Evolutionary conservation across 2,329 filamentous ascomycete species (phyloP), one percentile per base, ranked within the genome.

Genomic region (Sordariomycetes sp.): DNA sequence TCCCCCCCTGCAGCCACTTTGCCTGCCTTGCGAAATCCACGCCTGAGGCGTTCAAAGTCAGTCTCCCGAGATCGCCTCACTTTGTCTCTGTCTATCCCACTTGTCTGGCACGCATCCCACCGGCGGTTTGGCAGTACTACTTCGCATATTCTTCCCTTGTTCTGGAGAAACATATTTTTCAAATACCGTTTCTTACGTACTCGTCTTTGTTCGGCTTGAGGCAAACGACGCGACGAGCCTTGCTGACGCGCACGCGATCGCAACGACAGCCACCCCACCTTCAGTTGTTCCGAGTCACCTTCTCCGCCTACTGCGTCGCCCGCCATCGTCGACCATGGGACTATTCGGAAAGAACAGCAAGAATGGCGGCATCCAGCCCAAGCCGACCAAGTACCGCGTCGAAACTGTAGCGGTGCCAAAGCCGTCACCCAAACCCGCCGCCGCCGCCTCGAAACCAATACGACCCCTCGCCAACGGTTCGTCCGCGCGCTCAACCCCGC

Each of bases 341-440:
- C 55, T 64, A 36, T 58, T 64, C 39, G 54, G 53, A 34, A 64
- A 64, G 41, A 53, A 51, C 39, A 61, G 59, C 41, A 73, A 70
- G 48, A n/a, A n/a, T n/a, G n/a, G n/a, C n/a, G n/a, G n/a, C n/a
- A 64, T 70, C 55, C 71, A 72, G 53, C 55, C 63, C 42, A 63
- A 68, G 40, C 58, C 63, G 34, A 63, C 66, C 37, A 63, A 61
- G 39, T 63, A 72, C 45, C 64, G 68, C 39, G 66, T 70, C 46
- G 68, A 74, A 49, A 68, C 66, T 42, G 66, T 72, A 37, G 54
- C 61, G 34, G 41, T 49, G 4, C 50, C 55, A 12, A 55, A 59
- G 30, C 58, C 57, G 8, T 58, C 55, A 30, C 53, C 57, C 7
- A 61, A 56, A 43, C 46, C 52, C 21, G 57, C 53, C 16, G 36